These are phyloP conservation scores for Cocos nucifera DNA, from an alignment of 176 grass and related monocot genomes.

Conservation along the genomic window DNA sequence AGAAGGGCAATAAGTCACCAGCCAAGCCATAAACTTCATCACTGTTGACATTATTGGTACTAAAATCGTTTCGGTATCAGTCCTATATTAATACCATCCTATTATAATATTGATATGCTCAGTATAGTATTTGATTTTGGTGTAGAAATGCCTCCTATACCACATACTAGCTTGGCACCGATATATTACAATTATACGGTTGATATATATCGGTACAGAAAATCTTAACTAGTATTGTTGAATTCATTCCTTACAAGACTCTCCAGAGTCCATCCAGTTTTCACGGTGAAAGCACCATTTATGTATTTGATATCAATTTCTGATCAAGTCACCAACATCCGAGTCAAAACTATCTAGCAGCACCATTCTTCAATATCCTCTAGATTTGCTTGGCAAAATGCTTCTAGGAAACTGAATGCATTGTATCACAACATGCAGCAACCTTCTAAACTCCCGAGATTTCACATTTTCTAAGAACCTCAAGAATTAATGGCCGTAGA, in stretches of 20 bases:
- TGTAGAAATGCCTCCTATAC: no score
- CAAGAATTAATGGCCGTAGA: constrained; percentile 31
- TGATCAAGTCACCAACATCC: neutral
- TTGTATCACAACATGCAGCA: neutral
- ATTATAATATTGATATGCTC: no score
- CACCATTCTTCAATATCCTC: neutral
- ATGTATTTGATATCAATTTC: neutral
- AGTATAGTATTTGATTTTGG: no score
- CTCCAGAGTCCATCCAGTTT: neutral
- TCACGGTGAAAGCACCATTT: neutral
- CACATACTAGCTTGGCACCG: no score
- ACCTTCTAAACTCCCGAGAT: constrained; percentile 9
- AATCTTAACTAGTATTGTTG: neutral
- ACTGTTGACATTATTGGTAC: no score
- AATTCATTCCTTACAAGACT: neutral
- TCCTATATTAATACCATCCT: no score
- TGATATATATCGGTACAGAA: no score
- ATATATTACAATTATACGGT: no score
- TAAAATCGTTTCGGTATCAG: no score
- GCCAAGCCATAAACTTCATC: no score
- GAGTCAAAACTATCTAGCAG: neutral
- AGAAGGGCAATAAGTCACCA: no score
- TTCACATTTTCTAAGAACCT: constrained; percentile 28
- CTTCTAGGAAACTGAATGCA: neutral
- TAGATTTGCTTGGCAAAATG: neutral